Percentiles rank a stretch among this genome's conserved stretches.
Conservation (phyloP, 2,329 filamentous ascomycete species). For the Colletotrichum sp. region DNA sequence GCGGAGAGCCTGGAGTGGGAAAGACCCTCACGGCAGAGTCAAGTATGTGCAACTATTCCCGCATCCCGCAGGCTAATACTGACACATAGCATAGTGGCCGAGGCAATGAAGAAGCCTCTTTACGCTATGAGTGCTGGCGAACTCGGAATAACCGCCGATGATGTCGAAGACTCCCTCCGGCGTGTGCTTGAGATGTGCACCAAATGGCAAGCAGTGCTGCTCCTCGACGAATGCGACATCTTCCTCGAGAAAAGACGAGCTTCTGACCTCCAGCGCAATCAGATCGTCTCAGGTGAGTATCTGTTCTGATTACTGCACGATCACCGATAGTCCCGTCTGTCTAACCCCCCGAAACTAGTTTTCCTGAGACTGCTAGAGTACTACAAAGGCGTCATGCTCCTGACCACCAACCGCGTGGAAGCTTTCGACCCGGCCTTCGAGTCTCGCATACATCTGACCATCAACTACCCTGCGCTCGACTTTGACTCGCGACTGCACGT, state of each 20-base stretch:
- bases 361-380: neutral
- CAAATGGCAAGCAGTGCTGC: neutral
- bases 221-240: neutral
- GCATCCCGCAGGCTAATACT: fast-evolving
- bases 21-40: neutral
- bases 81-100: neutral
- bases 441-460: neutral
- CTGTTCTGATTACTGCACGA: fast-evolving
- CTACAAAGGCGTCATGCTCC: neutral
- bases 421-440: neutral
- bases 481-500: neutral
- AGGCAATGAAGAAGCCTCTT: neutral
- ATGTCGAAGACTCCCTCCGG: neutral
- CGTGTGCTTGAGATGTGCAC: neutral
- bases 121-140: neutral
- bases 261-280: neutral
- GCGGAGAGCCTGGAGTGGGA: neutral
- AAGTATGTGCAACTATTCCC: neutral
- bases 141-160: neutral
- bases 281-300: neutral
- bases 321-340: neutral
- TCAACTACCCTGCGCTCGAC: neutral
- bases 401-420: neutral
- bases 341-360: neutral
- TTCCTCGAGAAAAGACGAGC: neutral